Evolutionary conservation across 371 early-diverging fungal species (phyloP).

Genomic region (Zopfochytrium polystomum): DNA sequence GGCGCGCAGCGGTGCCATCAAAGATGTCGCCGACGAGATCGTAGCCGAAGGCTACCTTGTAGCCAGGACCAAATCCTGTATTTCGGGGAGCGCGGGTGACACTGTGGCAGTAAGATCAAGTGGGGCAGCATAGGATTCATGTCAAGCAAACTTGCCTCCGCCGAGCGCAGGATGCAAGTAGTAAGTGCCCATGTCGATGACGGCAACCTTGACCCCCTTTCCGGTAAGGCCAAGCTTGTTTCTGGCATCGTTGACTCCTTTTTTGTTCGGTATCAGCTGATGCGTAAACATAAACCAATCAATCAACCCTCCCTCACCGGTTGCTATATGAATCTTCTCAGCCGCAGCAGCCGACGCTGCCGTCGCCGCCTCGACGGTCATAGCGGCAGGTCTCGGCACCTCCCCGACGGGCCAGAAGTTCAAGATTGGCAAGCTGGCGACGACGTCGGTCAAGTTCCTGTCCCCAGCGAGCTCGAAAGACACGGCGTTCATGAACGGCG

Average conservation of each 20-base stretch:
- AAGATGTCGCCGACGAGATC: conserved; percentile 52
- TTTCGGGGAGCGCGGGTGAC: no score
- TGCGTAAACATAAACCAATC: no score
- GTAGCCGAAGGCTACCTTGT: conserved; percentile 57
- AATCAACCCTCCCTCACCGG: no score
- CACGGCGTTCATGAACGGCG: neutral
- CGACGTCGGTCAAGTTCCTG: neutral
- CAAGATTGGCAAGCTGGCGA: neutral
- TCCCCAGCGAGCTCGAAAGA: neutral
- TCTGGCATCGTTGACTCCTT: conserved; percentile 14
- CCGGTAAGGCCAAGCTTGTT: conserved; percentile 27
- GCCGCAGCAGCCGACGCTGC: neutral
- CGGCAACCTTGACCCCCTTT: conserved; percentile 44
- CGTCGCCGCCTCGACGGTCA: neutral
- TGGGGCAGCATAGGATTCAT: no score
- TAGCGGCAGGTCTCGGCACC: neutral
- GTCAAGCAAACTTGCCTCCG: no score
- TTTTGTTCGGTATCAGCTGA: neutral
- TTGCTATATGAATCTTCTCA: neutral
- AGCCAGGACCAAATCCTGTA: conserved; percentile 64
- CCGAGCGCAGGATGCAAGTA: conserved; percentile 71
- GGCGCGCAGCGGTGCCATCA: conserved; percentile 1
- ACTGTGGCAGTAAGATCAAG: no score
- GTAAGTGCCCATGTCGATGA: conserved; percentile 60
- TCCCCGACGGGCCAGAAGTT: neutral